phyloP scores from a whole-genome alignment of 371 early-diverging fungal genomes.

The Coemansia linderi region DNA sequence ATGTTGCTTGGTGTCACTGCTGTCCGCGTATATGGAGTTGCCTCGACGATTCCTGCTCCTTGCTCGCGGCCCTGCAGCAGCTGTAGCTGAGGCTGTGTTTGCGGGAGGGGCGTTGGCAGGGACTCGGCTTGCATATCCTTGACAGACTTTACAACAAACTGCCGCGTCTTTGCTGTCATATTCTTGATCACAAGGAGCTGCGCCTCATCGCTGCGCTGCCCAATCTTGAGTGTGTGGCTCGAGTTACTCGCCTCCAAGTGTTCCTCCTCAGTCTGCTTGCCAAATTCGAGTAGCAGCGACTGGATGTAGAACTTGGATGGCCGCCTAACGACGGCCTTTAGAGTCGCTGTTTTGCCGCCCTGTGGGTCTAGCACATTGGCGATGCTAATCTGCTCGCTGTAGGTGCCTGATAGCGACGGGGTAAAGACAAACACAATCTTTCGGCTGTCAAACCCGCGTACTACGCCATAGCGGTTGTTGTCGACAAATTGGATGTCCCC shows the following conservation, averaged over 20 bases:
- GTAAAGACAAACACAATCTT: conserved; percentile 92
- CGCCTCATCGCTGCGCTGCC: conserved; percentile 16
- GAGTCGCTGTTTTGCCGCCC: conserved; percentile 74
- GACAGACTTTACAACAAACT: conserved; percentile 19
- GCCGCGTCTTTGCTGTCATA: conserved; percentile 46
- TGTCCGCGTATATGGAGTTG: neutral
- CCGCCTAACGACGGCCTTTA: conserved; percentile 91
- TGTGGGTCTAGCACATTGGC: conserved; percentile 88
- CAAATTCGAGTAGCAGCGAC: conserved; percentile 76
- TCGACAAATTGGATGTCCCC: conserved; percentile 80
- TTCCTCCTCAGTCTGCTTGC: conserved; percentile 75
- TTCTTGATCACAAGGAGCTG: conserved; percentile 41
- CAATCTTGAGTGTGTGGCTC: conserved; percentile 6
- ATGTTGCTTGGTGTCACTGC: neutral
- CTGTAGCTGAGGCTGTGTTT: conserved; percentile 7
- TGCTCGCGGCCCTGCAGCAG: neutral
- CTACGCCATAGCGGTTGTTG: conserved; percentile 74
- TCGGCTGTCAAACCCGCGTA: conserved; percentile 88
- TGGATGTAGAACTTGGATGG: conserved; percentile 87
- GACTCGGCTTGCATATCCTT: conserved; percentile 5
- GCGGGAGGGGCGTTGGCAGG: neutral
- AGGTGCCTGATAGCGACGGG: conserved; percentile 85
- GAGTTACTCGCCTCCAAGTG: conserved; percentile 9
- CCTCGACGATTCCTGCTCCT: neutral
- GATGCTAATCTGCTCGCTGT: conserved; percentile 83